Evolutionary conservation across 1,284 basidiomycete species (phyloP), one percentile per base, ranked within the genome.

Genomic region (Sporisorium sorghi): DNA sequence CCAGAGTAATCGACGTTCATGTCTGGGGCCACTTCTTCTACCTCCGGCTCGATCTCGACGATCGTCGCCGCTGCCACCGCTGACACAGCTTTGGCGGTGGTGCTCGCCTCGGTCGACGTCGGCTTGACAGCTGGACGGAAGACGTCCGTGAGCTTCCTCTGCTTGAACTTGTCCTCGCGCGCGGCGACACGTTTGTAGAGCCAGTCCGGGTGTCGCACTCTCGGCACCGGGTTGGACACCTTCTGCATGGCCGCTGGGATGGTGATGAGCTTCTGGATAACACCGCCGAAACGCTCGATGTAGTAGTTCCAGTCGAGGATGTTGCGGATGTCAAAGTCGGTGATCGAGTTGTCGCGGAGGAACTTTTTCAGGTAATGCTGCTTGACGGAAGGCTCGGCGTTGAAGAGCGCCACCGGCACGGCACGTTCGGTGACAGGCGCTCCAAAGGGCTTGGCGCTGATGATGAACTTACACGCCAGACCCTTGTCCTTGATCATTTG

Each of bases 401-500:
- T 94, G 86, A 99, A 99, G 78, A 99, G 98, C 21, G 97, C 97
- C n/a, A 99, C 90, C 2, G 97, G 97, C 35, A 99, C 90, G 5
- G 97, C 97, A 47, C 97, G 91, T 73, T 99, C 97, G 2, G 97
- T 98, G 66, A 99, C 94, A 0, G 97, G 95, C 0, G 95, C 93
- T 12, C 95, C 96, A 47, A 90, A 88, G 2, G 97, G 97, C 82
- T 93, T 93, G 23, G 92, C 91, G 24, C 96, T 98, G 80, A 99
- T 97, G 87, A 99, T 95, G 85, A 99, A 99, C 81, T 96, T 96
- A 88, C 97, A 99, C 1, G 97, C 93, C 14, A 99, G 89, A 60
- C 97, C 97, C 85, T 98, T 99, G 87, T 99, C 96, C 86, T 98
- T 98, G 80, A 98, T 94, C 95, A 99, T 99, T 83, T 97, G 93